These are phyloP conservation scores for Vanderwaltozyma polyspora DNA, from an alignment of 805 yeast species.

Conservation along the genomic window DNA sequence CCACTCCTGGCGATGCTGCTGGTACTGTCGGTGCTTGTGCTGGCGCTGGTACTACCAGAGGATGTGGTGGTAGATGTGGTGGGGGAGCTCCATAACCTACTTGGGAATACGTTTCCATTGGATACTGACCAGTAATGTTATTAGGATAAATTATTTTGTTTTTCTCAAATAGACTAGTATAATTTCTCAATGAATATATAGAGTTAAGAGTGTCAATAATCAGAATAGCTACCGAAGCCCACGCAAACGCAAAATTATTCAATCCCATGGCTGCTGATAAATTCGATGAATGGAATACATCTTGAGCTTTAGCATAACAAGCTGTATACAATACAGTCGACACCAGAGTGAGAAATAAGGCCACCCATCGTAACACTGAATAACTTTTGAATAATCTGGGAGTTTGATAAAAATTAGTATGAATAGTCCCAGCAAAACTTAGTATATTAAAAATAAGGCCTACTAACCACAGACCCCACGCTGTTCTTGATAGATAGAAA, in stretches of 20 bases:
- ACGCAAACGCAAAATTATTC: constrained; percentile 48
- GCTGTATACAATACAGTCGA: constrained; percentile 41
- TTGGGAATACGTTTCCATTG: too few relatives aligned
- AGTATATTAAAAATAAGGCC: constrained; percentile 32
- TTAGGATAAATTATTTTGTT: neutral
- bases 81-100: too few relatives aligned
- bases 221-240: constrained; percentile 31
- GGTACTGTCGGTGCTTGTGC: too few relatives aligned
- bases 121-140: too few relatives aligned
- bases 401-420: too few relatives aligned
- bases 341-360: constrained; percentile 33
- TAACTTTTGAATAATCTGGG: too few relatives aligned
- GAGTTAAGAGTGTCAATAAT: constrained; percentile 6
- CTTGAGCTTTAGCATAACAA: constrained; percentile 38
- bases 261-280: constrained; percentile 31
- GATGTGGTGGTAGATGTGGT: too few relatives aligned
- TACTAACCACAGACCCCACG: constrained; percentile 47
- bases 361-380: constrained; percentile 25
- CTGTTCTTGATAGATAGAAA: constrained; percentile 55
- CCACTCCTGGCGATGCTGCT: too few relatives aligned
- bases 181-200: neutral
- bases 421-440: too few relatives aligned
- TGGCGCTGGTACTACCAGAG: too few relatives aligned
- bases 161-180: neutral
- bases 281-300: constrained; percentile 34